phyloP scores from a whole-genome alignment of 352 stramenopile genomes.

The Globisporangium polare region DNA sequence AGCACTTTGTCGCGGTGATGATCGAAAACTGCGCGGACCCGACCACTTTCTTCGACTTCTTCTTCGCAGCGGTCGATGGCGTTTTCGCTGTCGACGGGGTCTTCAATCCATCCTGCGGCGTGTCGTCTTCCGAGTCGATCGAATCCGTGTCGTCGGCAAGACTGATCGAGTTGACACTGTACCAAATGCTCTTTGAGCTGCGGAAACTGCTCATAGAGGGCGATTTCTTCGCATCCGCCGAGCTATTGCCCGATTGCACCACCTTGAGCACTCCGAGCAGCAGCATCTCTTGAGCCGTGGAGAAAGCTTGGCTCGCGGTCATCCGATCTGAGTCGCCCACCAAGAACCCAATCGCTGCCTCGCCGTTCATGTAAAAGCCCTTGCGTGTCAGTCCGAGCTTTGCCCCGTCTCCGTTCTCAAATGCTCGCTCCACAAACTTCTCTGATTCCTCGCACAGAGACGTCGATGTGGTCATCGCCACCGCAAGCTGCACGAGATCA shows the following conservation, averaged over 20 bases:
- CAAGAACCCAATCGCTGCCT: slow-evolving; percentile 75
- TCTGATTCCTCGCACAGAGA: slow-evolving; percentile 60
- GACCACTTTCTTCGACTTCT: slow-evolving; percentile 13
- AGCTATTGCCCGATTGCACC: slow-evolving; percentile 20
- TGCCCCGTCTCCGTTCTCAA: slow-evolving; percentile 24
- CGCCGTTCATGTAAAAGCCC: slow-evolving; percentile 75
- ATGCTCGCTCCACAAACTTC: slow-evolving; percentile 42
- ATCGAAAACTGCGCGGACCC: slow-evolving; percentile 85
- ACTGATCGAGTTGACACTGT: slow-evolving; percentile 75
- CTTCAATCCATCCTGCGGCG: slow-evolving; percentile 17
- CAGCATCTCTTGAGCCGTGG: slow-evolving; percentile 74
- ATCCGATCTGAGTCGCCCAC: slow-evolving; percentile 49
- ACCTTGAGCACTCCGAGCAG: slow-evolving; percentile 61
- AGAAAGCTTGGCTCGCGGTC: slow-evolving; percentile 60
- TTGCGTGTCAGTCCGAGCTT: slow-evolving; percentile 39
- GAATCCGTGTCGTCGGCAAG: slow-evolving; percentile 67
- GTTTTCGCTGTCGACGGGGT: slow-evolving; percentile 25
- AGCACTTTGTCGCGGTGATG: slow-evolving; percentile 82
- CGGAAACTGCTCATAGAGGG: slow-evolving; percentile 45
- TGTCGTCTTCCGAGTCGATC: slow-evolving; percentile 62
- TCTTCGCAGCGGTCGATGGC: slow-evolving; percentile 16
- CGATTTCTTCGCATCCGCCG: slow-evolving; percentile 17
- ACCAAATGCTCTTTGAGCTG: slow-evolving; percentile 78
- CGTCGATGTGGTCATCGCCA: slow-evolving; percentile 70
- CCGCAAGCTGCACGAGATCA: slow-evolving; percentile 57